Conservation (phyloP, 805 yeast genomes). For the Cyberlindnera sargentensis region DNA sequence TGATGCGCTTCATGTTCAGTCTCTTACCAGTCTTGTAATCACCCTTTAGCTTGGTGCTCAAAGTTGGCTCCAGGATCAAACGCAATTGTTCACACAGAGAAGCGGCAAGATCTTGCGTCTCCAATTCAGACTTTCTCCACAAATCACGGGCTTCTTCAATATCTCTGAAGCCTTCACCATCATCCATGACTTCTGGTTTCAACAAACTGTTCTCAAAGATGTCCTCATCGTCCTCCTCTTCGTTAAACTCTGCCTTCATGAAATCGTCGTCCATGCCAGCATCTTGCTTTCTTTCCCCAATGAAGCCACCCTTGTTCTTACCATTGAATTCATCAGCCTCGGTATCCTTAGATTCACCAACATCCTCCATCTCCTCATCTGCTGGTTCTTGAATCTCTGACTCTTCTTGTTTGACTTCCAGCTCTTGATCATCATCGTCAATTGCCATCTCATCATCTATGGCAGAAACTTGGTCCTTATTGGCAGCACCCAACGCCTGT, state of each 20-base stretch:
- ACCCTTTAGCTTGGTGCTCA: conserved; percentile 91
- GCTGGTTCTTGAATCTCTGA: conserved; percentile 23
- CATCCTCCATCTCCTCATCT: conserved; percentile 21
- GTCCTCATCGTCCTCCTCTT: conserved; percentile 14
- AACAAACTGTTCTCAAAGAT: conserved; percentile 19
- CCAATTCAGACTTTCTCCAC: conserved; percentile 78
- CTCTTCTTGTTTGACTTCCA: conserved; percentile 26
- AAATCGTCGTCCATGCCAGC: conserved; percentile 29
- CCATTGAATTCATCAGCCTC: conserved; percentile 42
- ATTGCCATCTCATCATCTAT: conserved; percentile 78
- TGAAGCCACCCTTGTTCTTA: conserved; percentile 41
- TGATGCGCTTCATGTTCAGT: conserved; percentile 93
- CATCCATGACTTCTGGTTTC: conserved; percentile 20
- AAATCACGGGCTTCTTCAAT: conserved; percentile 63
- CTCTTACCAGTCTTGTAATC: conserved; percentile 97
- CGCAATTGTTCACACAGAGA: conserved; percentile 89
- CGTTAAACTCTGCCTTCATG: conserved; percentile 23
- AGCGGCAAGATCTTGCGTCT: conserved; percentile 84
- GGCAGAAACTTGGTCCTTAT: conserved; percentile 67
- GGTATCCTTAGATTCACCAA: conserved; percentile 24
- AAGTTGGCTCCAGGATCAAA: conserved; percentile 88
- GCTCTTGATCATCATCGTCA: conserved; percentile 55
- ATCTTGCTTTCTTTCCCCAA: conserved; percentile 38
- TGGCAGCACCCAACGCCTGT: conserved; percentile 90
- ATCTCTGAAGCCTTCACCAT: conserved; percentile 34